Base-by-base conservation (phyloP, 78 protist genomes). In the Dictyostelium brefeldianum region DNA sequence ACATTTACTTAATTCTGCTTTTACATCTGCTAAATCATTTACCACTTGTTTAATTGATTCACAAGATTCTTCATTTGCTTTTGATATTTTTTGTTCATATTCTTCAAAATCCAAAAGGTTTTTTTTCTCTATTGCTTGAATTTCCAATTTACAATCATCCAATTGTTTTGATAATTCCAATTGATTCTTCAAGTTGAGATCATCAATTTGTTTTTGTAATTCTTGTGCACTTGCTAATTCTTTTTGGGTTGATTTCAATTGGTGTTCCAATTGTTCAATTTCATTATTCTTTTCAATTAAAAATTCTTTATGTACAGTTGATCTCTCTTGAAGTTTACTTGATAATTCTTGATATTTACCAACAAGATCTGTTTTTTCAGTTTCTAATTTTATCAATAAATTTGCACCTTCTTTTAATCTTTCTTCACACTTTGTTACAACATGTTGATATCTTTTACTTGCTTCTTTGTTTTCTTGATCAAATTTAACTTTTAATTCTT, bases 41-140 rank as follows among this genome's bases (percentile, higher is more conserved):
- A 67, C 27, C 12, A 29, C 18, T 15, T 67, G 25, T 67, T 67
- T n/a, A 67, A 67, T 31, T 31, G 48, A 31, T 67, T 25, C 18
- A 29, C 27, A 31, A 15, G 75, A 67, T 15, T 67, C 75, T 29
- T 67, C 75, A 31, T 31, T 67, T 31, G 75, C 27, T 4, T 31
- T 27, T 67, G 17, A 5, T 31, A 67, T 15, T 25, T 36, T 62
- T 20, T 81, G 79, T 8, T 65, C 54, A 29, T 18, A 50, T 50
- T 81, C 89, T 51, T 81, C 65, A 17, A 65, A 56, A 27, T 81
- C 89, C 3, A 51, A 14, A 10, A 47, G 25, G 14, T 74, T 20
- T 65, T 81, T 81, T 74, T 81, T 81, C 9, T 67, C 79, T n/a
- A 50, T 29, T 46, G 67, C 79, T 6, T 81, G 79, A 27, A 81